These are phyloP conservation scores for Ochromonadaceae sp. DNA, from an alignment of 352 stramenopile genomes.

Conservation along the genomic window DNA sequence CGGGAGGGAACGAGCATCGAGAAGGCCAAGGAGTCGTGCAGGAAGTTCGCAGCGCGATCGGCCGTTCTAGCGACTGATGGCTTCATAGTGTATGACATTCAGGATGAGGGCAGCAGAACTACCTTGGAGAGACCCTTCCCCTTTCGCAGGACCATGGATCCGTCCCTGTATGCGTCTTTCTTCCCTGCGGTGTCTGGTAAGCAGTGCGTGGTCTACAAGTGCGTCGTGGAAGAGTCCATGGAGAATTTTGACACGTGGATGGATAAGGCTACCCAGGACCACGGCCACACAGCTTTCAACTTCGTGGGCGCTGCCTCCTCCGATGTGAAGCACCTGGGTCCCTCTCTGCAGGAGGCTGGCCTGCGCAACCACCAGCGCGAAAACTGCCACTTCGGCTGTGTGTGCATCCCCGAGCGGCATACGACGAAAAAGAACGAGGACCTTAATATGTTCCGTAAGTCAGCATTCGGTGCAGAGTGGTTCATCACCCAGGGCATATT, in stretches of 20 bases:
- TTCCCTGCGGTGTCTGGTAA: conserved; percentile 26
- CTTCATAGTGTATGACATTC: conserved; percentile 46
- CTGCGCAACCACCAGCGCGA: background rate
- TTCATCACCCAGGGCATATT: conserved; percentile 42
- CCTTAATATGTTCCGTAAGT: conserved; percentile 40
- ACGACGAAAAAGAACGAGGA: conserved; percentile 37
- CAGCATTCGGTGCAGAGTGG: conserved; percentile 36
- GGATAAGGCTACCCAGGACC: conserved; percentile 19
- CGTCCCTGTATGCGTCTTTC: conserved; percentile 28
- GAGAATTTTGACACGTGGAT: conserved; percentile 36
- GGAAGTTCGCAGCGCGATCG: conserved; percentile 35
- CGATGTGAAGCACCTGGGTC: conserved; percentile 25
- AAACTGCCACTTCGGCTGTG: conserved; percentile 33
- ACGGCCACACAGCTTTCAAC: conserved; percentile 34
- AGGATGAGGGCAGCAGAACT: conserved; percentile 36
- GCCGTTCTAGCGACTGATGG: conserved; percentile 36
- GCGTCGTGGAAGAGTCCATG: conserved; percentile 27
- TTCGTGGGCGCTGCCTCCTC: conserved; percentile 33
- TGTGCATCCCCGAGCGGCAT: conserved; percentile 41
- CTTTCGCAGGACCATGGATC: conserved; percentile 37
- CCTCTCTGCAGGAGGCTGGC: conserved; percentile 27
- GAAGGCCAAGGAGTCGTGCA: conserved; percentile 30
- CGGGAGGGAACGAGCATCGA: conserved; percentile 29
- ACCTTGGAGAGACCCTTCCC: conserved; percentile 35
- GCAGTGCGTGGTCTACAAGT: conserved; percentile 40